Evolutionary conservation across 2,329 filamentous ascomycete genomes (phyloP).

Genomic region (Stromatinia cepivora): DNA sequence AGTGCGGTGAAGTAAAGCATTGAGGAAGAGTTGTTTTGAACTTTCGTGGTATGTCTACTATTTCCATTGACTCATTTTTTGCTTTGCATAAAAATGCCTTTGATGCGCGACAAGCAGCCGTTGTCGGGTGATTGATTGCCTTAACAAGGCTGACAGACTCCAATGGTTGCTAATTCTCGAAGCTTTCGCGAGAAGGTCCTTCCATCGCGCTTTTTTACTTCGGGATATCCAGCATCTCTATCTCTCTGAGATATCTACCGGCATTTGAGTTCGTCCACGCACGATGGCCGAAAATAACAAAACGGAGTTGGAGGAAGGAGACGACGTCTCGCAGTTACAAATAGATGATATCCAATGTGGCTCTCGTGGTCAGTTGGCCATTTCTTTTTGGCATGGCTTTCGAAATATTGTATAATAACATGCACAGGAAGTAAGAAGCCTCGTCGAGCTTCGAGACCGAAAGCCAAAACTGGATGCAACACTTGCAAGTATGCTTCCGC

Average conservation of each 20-base stretch:
- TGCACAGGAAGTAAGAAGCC: background rate
- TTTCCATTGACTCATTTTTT: background rate
- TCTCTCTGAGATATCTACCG: no score
- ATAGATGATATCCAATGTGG: background rate
- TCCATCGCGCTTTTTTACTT: background rate
- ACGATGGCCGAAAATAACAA: background rate
- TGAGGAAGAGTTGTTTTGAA: background rate
- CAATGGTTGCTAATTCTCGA: background rate
- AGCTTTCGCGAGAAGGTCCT: background rate
- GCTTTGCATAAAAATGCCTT: no score
- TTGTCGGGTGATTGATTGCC: background rate
- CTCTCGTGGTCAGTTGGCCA: background rate
- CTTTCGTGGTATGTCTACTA: background rate
- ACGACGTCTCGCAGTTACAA: background rate
- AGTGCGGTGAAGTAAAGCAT: background rate
- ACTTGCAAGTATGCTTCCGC: background rate
- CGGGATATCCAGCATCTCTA: no score
- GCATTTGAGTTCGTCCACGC: background rate
- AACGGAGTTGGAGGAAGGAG: background rate
- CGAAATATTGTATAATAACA: background rate
- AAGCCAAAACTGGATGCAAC: background rate
- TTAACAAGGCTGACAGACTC: background rate
- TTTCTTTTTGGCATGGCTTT: background rate
- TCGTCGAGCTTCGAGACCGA: background rate
- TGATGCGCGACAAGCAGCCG: no score